A percentile compares a stretch with the other conserved stretches of the same genome.
These are phyloP conservation scores for Salvia hispanica DNA, from an alignment of 257 asterid genomes.

Conservation along the genomic window DNA sequence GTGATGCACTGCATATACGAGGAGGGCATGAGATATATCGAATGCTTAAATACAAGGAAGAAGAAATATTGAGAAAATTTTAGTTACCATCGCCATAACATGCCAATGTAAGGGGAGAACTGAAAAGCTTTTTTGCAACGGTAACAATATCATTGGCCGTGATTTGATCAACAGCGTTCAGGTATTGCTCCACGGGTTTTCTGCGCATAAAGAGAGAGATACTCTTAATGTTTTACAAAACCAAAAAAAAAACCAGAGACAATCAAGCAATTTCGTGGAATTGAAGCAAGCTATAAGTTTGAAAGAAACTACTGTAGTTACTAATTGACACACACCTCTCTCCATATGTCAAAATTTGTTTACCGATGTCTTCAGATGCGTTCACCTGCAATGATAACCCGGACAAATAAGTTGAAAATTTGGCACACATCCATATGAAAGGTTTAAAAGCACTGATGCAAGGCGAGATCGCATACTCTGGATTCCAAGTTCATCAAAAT, in stretches of 20 bases:
- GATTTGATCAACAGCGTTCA: conserved; percentile 63
- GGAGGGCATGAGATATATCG: conserved; percentile 1
- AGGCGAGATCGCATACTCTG: conserved; percentile 55
- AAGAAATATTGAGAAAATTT: neutral
- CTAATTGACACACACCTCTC: conserved; percentile 59
- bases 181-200: conserved; percentile 85
- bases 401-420: conserved; percentile 14
- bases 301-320: neutral
- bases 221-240: neutral
- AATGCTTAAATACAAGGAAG: neutral
- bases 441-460: neutral
- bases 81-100: conserved; percentile 89
- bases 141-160: conserved; percentile 55
- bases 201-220: conserved; percentile 34
- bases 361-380: conserved; percentile 87
- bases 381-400: conserved; percentile 57
- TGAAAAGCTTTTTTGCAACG: conserved; percentile 51
- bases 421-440: conserved; percentile 16
- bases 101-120: conserved; percentile 91
- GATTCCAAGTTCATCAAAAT: conserved; percentile 97
- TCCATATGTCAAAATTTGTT: conserved; percentile 78
- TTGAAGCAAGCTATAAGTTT: neutral
- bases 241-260: neutral
- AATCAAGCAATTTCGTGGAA: neutral
- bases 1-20: conserved; percentile 57